Percentiles rank a stretch among this genome's conserved stretches.
phyloP scores from a whole-genome alignment of 2,329 filamentous ascomycete genomes.

The Coniochaeta sp. region DNA sequence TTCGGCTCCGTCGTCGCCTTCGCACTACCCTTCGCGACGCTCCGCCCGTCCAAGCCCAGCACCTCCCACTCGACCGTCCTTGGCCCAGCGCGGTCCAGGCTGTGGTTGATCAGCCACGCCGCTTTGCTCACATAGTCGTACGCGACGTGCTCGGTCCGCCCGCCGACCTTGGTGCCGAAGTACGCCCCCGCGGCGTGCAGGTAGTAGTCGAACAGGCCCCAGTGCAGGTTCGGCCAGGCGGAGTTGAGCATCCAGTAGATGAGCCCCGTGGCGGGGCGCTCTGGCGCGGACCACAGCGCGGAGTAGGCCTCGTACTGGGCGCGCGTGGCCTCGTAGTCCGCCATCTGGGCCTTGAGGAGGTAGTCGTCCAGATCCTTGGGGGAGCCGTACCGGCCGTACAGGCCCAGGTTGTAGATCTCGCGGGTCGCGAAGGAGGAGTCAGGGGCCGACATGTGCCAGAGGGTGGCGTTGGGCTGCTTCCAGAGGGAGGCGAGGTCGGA shows the following conservation, averaged over 20 bases:
- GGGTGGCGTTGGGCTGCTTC: conserved; percentile 40
- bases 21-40: conserved; percentile 25
- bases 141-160: conserved; percentile 42
- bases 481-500: conserved; percentile 48
- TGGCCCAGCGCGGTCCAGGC: conserved; percentile 26
- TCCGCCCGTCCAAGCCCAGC: conserved; percentile 37
- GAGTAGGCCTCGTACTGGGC: conserved; percentile 52
- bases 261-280: conserved; percentile 48
- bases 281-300: conserved; percentile 35
- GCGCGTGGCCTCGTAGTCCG: conserved; percentile 57
- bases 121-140: conserved; percentile 42
- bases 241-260: conserved; percentile 64
- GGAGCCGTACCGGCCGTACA: conserved; percentile 44
- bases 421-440: conserved; percentile 48
- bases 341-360: conserved; percentile 50
- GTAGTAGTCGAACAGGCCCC: conserved; percentile 60
- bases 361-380: conserved; percentile 49
- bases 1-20: conserved; percentile 34
- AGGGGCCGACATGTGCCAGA: conserved; percentile 54
- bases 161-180: conserved; percentile 48
- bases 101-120: conserved; percentile 49
- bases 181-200: conserved; percentile 50
- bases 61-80: conserved; percentile 41
- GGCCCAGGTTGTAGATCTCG: conserved; percentile 48
- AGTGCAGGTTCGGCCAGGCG: conserved; percentile 58